Base-by-base conservation (phyloP, 2,329 filamentous ascomycete genomes). In the Salinomyces thailandicus region DNA sequence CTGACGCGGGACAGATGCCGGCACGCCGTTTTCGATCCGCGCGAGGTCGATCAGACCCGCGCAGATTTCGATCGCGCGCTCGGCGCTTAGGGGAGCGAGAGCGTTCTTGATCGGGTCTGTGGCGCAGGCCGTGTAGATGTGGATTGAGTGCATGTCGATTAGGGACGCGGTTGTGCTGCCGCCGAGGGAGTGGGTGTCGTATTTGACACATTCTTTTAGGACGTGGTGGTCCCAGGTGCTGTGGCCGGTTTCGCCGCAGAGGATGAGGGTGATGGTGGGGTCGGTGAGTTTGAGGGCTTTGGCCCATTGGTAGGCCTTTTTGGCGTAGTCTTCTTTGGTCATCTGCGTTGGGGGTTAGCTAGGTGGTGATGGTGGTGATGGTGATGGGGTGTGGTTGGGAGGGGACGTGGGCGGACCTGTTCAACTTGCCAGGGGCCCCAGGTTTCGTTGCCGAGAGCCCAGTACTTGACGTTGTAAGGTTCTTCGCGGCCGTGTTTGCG, bases 381-480 rank as follows among this genome's bases (percentile, higher is more conserved):
- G 26, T 19, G 15, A 22, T 5, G 7, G 11, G 20, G 8, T 8
- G 12, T n/a, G n/a, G n/a, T n/a, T n/a, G n/a, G n/a, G n/a, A n/a
- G n/a, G n/a, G n/a, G n/a, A n/a, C n/a, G n/a, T n/a, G 14, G 13
- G 13, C 18, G 19, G 34, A 46, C 42, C 41, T 45, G 51, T 37
- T 69, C 75, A 40, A 82, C 72, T 58, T 81, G 77, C 71, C 72
- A 80, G 13, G 74, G 71, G 4, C 77, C 77, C 71, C 73, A 81
- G 57, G 69, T 69, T 51, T 80, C 76, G 60, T 91, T 91, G 7
- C 84, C 84, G 17, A 91, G 72, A 2, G 81, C 82, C 84, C 84
- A 91, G 67, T 87, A 89, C 62, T 84, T 85, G 51, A 87, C 73
- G 41, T 79, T 78, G 62, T 89, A 89, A 4, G 84, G 85, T 61